phyloP scores from a whole-genome alignment of 495 filamentous ascomycete genomes.

The Filosporella fistucella region DNA sequence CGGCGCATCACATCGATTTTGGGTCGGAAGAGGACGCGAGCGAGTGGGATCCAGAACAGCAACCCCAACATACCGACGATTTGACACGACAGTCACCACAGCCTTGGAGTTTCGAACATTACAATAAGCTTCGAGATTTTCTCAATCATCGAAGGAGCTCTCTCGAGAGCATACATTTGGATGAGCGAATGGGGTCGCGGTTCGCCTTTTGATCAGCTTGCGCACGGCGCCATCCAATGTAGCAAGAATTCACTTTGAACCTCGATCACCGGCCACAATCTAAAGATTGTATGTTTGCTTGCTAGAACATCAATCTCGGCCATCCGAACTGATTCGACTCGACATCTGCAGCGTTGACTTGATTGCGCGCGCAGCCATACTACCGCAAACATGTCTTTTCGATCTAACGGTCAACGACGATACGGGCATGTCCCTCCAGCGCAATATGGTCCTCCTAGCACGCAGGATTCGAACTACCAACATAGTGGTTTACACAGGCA shows the following conservation, averaged over 20 bases:
- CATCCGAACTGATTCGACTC: neutral
- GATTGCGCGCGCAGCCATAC: neutral
- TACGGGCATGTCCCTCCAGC: constrained; percentile 55
- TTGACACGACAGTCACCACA: constrained; percentile 1
- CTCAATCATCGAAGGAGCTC: constrained; percentile 9
- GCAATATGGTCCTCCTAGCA: constrained; percentile 42
- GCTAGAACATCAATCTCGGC: neutral
- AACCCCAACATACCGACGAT: neutral
- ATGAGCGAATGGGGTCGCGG: constrained; percentile 16
- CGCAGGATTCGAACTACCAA: constrained; percentile 40
- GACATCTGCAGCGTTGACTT: neutral
- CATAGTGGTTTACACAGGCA: constrained; percentile 43
- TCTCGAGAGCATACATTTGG: constrained; percentile 3
- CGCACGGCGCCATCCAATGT: constrained; percentile 16
- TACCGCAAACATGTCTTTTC: constrained; percentile 44
- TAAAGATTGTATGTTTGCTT: constrained; percentile 7
- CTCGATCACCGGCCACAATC: constrained; percentile 3
- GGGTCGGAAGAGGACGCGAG: too few species aligned
- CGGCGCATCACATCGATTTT: too few species aligned
- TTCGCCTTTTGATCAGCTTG: constrained; percentile 14
- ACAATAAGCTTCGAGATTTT: neutral
- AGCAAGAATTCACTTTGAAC: constrained; percentile 6
- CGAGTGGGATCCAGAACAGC: neutral
- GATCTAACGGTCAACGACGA: constrained; percentile 47
- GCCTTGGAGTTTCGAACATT: neutral